Evolutionary conservation across 495 filamentous ascomycete genomes (phyloP), one percentile per base, ranked within the genome.

Genomic region (Cairneyella variabilis): DNA sequence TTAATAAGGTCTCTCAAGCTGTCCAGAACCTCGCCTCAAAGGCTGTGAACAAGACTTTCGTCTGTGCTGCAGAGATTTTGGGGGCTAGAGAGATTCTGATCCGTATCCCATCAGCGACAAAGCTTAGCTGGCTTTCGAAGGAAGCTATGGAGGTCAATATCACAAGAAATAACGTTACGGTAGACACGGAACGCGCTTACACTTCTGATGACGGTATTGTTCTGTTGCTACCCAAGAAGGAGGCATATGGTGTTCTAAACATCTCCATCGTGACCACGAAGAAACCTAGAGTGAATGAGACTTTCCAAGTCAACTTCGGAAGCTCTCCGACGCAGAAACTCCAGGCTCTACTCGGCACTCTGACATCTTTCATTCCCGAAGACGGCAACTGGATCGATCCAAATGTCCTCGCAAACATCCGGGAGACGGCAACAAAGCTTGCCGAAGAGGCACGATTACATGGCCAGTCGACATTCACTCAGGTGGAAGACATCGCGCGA

Each of bases 51-150:
- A 59, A 58, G 48, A 51, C 59, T 36, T 40, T 39, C 14, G 28
- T 61, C 23, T 65, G 62, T 23, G 36, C 53, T 38, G 62, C 62
- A 9, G 76, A 83, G 46, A 70, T 78, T 17, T 66, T 85, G 51
- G 82, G 80, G 3, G 79, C 84, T 59, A 74, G 72, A 51, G 76
- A 86, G 57, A 74, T 86, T 46, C 61, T 83, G 38, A 62, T 65
- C 25, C 59, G 62, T 5, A 65, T 65, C 44, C 38, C 76, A 82
- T 57, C 78, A 71, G 45, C 76, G 72, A 37, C 78, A 74, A 45
- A 71, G 62, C 43, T 72, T 64, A 54, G 67, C 75, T 62, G 63
- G 64, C 27, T 65, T 62, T 47, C 64, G 59, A 54, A 77, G 66
- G 56, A 84, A 73, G 62, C 69, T 14, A 77, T 85, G 47, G 68